Conservation (phyloP, 768 basidiomycete genomes). For the Scleroderma citrinum region DNA sequence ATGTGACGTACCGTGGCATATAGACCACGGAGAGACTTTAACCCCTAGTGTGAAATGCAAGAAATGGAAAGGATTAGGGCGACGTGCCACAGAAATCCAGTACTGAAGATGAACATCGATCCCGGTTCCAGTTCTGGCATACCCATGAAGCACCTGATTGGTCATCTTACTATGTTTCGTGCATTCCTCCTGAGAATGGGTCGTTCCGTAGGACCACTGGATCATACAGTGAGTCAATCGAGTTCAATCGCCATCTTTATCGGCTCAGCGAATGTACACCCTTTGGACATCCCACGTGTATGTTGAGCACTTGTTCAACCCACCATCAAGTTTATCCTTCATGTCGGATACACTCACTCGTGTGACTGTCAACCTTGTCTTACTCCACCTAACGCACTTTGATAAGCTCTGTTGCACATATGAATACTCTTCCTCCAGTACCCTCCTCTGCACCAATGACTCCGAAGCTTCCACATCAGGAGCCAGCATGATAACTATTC, state of each 20-base stretch:
- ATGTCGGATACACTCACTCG: constrained; percentile 10
- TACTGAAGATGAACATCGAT: too few relatives aligned
- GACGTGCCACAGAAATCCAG: too few relatives aligned
- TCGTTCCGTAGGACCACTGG: constrained; percentile 19
- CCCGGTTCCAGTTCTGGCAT: too few relatives aligned
- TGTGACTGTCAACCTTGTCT: constrained; percentile 47
- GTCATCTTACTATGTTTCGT: constrained; percentile 25
- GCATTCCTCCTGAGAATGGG: constrained; percentile 31
- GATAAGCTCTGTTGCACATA: not conserved
- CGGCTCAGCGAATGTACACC: not conserved
- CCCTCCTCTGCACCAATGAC: constrained; percentile 20
- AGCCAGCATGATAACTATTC: constrained; percentile 9
- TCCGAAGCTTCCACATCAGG: constrained; percentile 11
- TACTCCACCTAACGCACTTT: constrained; percentile 38
- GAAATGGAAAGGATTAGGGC: too few relatives aligned
- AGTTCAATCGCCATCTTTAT: not conserved
- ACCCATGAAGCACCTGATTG: constrained; percentile 1
- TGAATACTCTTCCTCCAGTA: constrained; percentile 6
- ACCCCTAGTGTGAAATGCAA: too few relatives aligned
- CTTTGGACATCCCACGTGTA: constrained; percentile 21
- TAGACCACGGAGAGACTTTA: too few relatives aligned
- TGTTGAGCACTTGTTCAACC: constrained; percentile 34
- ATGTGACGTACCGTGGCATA: constrained; percentile 8
- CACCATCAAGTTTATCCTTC: constrained; percentile 7
- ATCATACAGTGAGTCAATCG: constrained; percentile 25